phyloP scores from a whole-genome alignment of 2,329 filamentous ascomycete species.

The Colletotrichum aenigma region DNA sequence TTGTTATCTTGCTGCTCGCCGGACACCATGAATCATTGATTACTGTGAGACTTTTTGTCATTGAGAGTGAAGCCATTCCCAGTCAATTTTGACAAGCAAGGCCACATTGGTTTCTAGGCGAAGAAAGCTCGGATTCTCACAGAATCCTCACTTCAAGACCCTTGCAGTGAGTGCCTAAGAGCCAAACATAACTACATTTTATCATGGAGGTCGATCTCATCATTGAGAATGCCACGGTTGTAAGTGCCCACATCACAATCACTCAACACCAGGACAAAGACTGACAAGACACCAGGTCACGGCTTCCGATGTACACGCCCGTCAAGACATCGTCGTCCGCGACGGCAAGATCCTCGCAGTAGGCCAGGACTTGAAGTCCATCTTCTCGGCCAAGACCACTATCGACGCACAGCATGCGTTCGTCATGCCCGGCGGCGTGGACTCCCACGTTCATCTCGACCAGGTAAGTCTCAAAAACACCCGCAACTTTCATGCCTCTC shows the following conservation, averaged over 20 bases:
- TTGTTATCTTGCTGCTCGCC: background rate
- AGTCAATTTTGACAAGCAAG: background rate
- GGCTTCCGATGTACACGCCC: background rate
- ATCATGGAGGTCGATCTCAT: conserved; percentile 9
- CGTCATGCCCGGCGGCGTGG: conserved; percentile 39
- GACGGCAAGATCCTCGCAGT: conserved; percentile 9
- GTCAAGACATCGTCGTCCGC: conserved; percentile 1
- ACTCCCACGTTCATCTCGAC: conserved; percentile 44
- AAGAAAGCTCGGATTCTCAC: background rate
- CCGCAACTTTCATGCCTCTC: conserved; percentile 15
- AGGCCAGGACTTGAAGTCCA: background rate
- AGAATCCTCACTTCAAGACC: background rate
- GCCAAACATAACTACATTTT: too few species aligned
- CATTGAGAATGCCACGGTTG: conserved; percentile 9
- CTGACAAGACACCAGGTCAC: background rate
- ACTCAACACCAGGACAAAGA: background rate
- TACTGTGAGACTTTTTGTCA: background rate
- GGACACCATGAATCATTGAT: background rate
- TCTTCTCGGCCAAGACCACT: background rate
- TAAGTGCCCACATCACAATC: background rate
- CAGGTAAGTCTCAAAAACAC: conserved; percentile 35
- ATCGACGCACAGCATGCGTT: conserved; percentile 11
- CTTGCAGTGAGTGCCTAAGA: background rate
- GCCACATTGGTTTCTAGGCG: background rate
- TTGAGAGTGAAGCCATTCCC: background rate